Percentiles rank a stretch among this genome's conserved stretches.
phyloP scores from a whole-genome alignment of 441 rosid species.

The Dalechampia spathulata region DNA sequence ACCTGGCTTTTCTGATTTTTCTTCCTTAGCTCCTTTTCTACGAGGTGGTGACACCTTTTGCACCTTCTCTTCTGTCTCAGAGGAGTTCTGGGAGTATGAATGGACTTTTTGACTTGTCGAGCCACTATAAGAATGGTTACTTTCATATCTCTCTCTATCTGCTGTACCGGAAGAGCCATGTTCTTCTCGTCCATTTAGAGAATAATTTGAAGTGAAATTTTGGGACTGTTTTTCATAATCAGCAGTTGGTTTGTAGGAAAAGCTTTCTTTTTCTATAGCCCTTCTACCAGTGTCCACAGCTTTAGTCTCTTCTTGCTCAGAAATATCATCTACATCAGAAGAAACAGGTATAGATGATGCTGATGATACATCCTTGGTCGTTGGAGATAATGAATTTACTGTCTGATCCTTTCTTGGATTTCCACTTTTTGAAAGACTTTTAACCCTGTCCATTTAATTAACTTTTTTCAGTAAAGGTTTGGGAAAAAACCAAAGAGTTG shows the following conservation, averaged over 20 bases:
- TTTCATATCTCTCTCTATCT: slow-evolving; percentile 57
- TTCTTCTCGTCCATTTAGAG: slow-evolving; percentile 47
- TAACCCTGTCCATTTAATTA: slow-evolving; percentile 55
- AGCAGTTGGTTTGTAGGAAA: slow-evolving; percentile 28
- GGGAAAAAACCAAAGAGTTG: slow-evolving; percentile 2
- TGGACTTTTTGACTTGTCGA: slow-evolving; percentile 41
- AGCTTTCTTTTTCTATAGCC: slow-evolving; percentile 51
- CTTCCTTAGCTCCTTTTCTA: slow-evolving; percentile 69
- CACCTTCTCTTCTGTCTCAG: slow-evolving; percentile 65
- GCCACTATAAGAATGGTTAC: slow-evolving; percentile 38
- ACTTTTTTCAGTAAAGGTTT: slow-evolving; percentile 2
- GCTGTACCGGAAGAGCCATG: slow-evolving; percentile 39
- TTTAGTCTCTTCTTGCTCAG: slow-evolving; percentile 53
- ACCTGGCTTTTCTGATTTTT: slow-evolving; percentile 59
- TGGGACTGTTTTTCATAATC: slow-evolving; percentile 48
- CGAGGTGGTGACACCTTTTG: slow-evolving; percentile 82
- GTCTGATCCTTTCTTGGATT: slow-evolving; percentile 73
- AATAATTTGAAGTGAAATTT: slow-evolving; percentile 33
- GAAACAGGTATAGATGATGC: slow-evolving; percentile 36
- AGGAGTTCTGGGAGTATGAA: slow-evolving; percentile 44
- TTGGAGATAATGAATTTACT: slow-evolving; percentile 34
- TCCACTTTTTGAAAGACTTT: slow-evolving; percentile 93
- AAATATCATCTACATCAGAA: slow-evolving; percentile 42
- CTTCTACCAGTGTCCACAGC: slow-evolving; percentile 46
- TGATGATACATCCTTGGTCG: slow-evolving; percentile 48